Conservation (phyloP, 768 basidiomycete genomes). For the Rhodotorula diobovata region DNA sequence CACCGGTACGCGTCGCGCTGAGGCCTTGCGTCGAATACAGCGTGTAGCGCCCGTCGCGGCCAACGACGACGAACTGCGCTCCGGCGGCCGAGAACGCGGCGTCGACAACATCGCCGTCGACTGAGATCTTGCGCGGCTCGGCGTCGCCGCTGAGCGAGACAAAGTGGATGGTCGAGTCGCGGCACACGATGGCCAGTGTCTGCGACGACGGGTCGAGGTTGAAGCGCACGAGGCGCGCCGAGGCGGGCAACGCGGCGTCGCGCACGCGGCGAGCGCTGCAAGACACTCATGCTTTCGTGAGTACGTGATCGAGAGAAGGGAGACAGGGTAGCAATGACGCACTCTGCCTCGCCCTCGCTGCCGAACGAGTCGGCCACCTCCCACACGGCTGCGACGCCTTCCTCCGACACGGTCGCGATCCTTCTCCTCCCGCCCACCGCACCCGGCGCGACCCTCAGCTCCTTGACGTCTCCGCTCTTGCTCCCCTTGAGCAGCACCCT, state of each 20-base stretch:
- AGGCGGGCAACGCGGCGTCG: background rate
- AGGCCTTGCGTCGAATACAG: background rate
- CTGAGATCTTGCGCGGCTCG: background rate
- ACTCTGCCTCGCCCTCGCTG: background rate
- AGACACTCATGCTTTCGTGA: no score
- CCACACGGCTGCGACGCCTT: background rate
- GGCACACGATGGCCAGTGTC: background rate
- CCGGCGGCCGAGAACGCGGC: constrained; percentile 19
- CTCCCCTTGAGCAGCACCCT: constrained; percentile 14
- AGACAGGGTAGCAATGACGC: background rate
- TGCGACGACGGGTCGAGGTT: background rate
- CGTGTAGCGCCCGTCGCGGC: background rate
- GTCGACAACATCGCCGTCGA: constrained; percentile 1
- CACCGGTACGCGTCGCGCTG: background rate
- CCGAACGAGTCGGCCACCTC: background rate
- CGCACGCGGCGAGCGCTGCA: background rate
- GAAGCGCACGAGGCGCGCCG: constrained; percentile 1
- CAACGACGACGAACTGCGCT: background rate
- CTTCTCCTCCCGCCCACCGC: background rate
- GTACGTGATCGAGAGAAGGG: no score
- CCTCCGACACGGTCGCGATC: background rate
- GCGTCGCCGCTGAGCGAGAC: background rate
- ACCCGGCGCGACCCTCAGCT: background rate
- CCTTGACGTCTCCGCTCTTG: background rate
- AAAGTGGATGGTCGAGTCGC: background rate